Evolutionary conservation across 2,329 filamentous ascomycete genomes (phyloP), one percentile per base, ranked within the genome.

Genomic region (Paecilomyces formosus): DNA sequence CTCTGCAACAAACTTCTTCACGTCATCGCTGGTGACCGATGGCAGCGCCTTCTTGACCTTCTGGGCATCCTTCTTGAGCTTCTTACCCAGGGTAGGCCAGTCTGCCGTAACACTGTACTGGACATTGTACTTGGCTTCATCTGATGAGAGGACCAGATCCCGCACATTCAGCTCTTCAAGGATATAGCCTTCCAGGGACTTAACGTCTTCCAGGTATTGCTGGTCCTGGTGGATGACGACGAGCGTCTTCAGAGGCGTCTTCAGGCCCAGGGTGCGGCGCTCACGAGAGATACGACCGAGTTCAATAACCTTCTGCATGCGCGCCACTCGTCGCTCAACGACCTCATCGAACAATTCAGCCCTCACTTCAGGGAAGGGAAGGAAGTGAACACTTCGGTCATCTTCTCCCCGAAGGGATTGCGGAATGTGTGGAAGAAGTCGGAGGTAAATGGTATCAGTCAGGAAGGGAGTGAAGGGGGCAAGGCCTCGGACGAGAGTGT

Each of bases 261-360:
- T 97, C 57, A 97, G 80, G 33, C 90, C 90, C 67, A 97, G 87
- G 52, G 87, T 86, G 60, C 89, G 86, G 55, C 92, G 86, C 74
- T 97, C 94, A 73, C 94, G 85, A 55, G 90, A 92, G 55, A 93
- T 85, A 70, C 94, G 85, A 53, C 86, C 90, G 61, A 97, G 83
- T 69, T 97, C 92, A 72, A 99, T 97, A 70, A 97, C 92, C 64
- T 87, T 89, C 75, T 97, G 93, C 94, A 99, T 97, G 54, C 92
- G 86, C 62, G 84, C 82, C 12, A 97, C 92, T 64, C 89, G 85
- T 62, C 94, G 85, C 78, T 97, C 93, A 52, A 97, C 87, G 22
- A 85, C 88, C 55, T 85, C 83, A 71, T 97, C 88, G 69, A 96
- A 97, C 3, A 97, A 82, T 70, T 96, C 92, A 67, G 91, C 82